Percentiles rank a stretch among this genome's conserved stretches.
Conservation (phyloP, 73 alveolate genomes). For the Uronychia binucleata region DNA sequence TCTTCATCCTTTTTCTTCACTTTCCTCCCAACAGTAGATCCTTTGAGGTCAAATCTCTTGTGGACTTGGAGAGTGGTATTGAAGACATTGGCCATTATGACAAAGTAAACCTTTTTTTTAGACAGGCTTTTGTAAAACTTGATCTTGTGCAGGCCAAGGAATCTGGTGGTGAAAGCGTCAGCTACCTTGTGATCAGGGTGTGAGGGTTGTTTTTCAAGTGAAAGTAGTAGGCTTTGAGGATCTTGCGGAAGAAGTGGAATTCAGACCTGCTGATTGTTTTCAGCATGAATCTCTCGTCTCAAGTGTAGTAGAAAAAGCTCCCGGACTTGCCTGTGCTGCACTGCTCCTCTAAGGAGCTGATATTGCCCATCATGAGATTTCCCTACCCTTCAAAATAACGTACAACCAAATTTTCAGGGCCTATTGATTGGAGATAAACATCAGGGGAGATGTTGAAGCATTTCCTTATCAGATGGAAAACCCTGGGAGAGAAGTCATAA, state of each 20-base stretch:
- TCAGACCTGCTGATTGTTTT: conserved; percentile 75
- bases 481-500: conserved; percentile 66
- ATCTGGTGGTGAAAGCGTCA: neutral
- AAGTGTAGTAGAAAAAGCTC: conserved; percentile 77
- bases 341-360: conserved; percentile 63
- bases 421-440: conserved; percentile 67
- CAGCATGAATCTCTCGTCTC: conserved; percentile 77
- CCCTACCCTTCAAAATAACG: conserved; percentile 21
- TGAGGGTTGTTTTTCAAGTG: conserved; percentile 86
- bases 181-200: conserved; percentile 73
- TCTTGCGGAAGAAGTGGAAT: conserved; percentile 54
- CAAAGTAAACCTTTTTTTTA: conserved; percentile 73
- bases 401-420: conserved; percentile 72
- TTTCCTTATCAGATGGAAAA: conserved; percentile 63
- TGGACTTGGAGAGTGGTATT: conserved; percentile 84
- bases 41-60: conserved; percentile 67
- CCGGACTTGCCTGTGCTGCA: conserved; percentile 86
- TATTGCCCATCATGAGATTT: conserved; percentile 72
- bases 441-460: conserved; percentile 74
- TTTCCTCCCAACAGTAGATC: conserved; percentile 67
- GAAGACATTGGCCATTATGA: conserved; percentile 92
- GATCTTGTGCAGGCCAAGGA: conserved; percentile 82
- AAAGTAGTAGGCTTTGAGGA: conserved; percentile 61
- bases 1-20: conserved; percentile 63
- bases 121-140: conserved; percentile 42